Base-by-base conservation (phyloP, 2,329 filamentous ascomycete genomes). In the Diaporthe vaccinii region DNA sequence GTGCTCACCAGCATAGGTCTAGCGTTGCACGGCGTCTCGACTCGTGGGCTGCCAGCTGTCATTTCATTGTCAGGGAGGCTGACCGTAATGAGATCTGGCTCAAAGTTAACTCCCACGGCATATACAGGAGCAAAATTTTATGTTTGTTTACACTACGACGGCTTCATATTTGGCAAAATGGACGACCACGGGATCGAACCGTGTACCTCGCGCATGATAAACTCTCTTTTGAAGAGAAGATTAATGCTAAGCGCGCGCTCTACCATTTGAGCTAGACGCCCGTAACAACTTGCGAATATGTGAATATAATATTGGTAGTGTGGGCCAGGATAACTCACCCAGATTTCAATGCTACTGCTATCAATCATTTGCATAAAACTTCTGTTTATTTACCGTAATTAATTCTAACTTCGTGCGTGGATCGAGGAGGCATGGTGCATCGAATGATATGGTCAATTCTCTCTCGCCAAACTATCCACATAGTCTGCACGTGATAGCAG, bases 261-360 rank as follows among this genome's bases (percentile, higher is more conserved):
- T 67, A 67, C 62, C 62, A 67, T 67, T 67, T 67, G 62, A 67
- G 62, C 62, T 67, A 67, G 62, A 51, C 62, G 62, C 62, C 62
- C 62, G 36, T 67, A 44, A 6, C 15, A 10, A 5, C 1, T 1
- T 3, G 20, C 9, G 0, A 4, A n/a, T 1, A 12, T 8, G 25
- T 49, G 20, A 5, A 2, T 15, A n/a, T 17, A 2, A 67, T 67
- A 15, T 10, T 3, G 25, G 8, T 15, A 1, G 4, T 8, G 17
- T 22, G 10, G 25, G 4, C 17, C 4, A 9, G 17, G 39, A n/a
- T 34, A 34, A 34, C 7, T 34, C 34, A 34, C 34, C 34, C 34
- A 34, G 34, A 34, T 9, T 34, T 34, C 34, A 34, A 34, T 34
- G 34, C 34, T 34, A 34, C 34, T 34, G 8, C 8, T 39, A 39